phyloP scores from a whole-genome alignment of 2,329 filamentous ascomycete species.

The Cadophora malorum region DNA sequence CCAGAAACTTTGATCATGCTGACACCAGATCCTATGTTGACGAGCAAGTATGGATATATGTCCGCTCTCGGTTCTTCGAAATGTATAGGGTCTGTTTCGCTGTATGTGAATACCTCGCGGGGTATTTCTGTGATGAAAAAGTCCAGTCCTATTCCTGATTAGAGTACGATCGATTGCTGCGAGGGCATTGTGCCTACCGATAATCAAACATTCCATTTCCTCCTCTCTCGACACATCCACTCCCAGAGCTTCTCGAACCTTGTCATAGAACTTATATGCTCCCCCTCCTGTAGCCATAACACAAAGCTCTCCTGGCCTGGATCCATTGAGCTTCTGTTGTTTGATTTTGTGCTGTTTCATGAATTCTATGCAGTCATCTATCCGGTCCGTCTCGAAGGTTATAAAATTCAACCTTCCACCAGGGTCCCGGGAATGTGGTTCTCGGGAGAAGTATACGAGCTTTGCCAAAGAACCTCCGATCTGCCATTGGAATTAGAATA shows the following conservation, averaged over 20 bases:
- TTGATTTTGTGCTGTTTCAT: slow-evolving; percentile 86
- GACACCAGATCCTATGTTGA: slow-evolving; percentile 97
- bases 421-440: slow-evolving; percentile 77
- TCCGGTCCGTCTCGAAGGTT: slow-evolving; percentile 93
- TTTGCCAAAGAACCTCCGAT: slow-evolving; percentile 97
- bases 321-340: slow-evolving; percentile 77
- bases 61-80: slow-evolving; percentile 80
- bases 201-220: slow-evolving; percentile 98
- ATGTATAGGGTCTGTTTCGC: slow-evolving; percentile 87
- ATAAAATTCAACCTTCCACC: slow-evolving; percentile 94
- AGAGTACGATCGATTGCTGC: neutral
- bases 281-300: slow-evolving; percentile 97
- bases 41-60: slow-evolving; percentile 95
- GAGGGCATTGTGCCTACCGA: slow-evolving; percentile 59
- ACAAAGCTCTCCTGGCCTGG: slow-evolving; percentile 73
- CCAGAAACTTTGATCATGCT: slow-evolving; percentile 97
- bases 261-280: slow-evolving; percentile 96
- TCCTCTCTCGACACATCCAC: slow-evolving; percentile 92
- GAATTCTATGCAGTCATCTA: slow-evolving; percentile 92
- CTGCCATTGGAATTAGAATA: slow-evolving; percentile 52
- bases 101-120: slow-evolving; percentile 95
- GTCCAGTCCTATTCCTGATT: slow-evolving; percentile 71
- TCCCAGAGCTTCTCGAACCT: slow-evolving; percentile 80
- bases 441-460: slow-evolving; percentile 95
- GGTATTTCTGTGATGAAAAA: slow-evolving; percentile 99